Percentiles rank a stretch among this genome's conserved stretches.
These are phyloP conservation scores for Sambucus nigra DNA, from an alignment of 129 eudicot species.

Conservation along the genomic window DNA sequence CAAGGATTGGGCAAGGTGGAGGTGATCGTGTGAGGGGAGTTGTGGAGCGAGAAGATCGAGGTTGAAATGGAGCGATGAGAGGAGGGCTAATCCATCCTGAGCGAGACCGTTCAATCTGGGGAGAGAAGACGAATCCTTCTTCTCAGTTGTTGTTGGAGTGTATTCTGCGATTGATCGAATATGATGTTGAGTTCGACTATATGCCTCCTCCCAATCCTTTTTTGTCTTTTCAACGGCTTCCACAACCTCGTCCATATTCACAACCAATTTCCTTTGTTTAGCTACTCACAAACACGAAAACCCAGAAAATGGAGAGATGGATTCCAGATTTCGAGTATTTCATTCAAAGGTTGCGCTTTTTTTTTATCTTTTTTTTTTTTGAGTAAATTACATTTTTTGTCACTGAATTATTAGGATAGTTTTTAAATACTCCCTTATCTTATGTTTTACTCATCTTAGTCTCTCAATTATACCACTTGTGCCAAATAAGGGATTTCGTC, in stretches of 20 bases:
- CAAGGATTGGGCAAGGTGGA: slow-evolving; percentile 45
- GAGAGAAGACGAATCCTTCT: slow-evolving; percentile 48
- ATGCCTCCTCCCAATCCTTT: slow-evolving; percentile 58
- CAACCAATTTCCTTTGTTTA: neutral
- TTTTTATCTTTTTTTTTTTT: too few species aligned
- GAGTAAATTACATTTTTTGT: too few species aligned
- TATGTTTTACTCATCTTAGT: too few species aligned
- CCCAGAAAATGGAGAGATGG: too few species aligned
- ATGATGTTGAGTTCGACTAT: slow-evolving; percentile 33
- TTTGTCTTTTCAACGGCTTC: slow-evolving; percentile 61
- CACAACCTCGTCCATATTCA: slow-evolving; percentile 47
- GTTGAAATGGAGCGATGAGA: slow-evolving; percentile 49
- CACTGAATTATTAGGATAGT: too few species aligned
- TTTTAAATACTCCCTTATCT: too few species aligned
- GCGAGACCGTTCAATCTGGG: slow-evolving; percentile 83
- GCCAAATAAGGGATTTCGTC: too few species aligned
- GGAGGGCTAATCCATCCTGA: slow-evolving; percentile 61
- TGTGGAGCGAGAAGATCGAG: slow-evolving; percentile 84
- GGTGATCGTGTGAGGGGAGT: slow-evolving; percentile 53
- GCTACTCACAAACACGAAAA: neutral
- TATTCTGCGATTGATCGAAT: slow-evolving; percentile 48
- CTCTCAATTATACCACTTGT: too few species aligned
- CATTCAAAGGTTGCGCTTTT: too few species aligned
- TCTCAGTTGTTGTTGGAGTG: slow-evolving; percentile 9
- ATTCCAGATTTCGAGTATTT: too few species aligned